Conservation (phyloP, 2,329 filamentous ascomycete genomes). For the Chrysoporthe austroafricana region DNA sequence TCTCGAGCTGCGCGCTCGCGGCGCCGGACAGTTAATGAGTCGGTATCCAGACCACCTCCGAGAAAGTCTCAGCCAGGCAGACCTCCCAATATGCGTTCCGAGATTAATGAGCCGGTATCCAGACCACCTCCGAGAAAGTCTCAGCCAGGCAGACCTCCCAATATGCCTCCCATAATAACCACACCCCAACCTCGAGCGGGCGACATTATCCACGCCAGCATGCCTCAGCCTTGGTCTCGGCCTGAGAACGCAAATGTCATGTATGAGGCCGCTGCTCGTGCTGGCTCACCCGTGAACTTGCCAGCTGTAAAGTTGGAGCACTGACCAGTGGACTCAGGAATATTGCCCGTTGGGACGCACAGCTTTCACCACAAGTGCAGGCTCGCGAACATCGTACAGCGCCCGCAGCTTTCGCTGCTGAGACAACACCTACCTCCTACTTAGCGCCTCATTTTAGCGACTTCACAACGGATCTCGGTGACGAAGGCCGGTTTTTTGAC, state of each 20-base stretch:
- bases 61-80: neutral
- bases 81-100: neutral
- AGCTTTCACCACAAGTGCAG: neutral
- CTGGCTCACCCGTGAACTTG: neutral
- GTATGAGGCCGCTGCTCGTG: neutral
- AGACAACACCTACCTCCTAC: neutral
- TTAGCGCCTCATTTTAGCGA: constrained; percentile 11
- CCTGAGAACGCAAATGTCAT: neutral
- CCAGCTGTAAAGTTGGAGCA: neutral
- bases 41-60: neutral
- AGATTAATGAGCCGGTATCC: neutral
- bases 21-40: neutral
- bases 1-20: neutral
- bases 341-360: neutral
- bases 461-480: constrained; percentile 2
- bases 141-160: neutral
- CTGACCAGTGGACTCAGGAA: neutral
- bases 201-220: neutral
- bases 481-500: constrained; percentile 27
- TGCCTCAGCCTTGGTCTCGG: neutral
- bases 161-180: neutral
- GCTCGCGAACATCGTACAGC: neutral
- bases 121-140: neutral
- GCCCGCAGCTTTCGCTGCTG: neutral
- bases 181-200: neutral